Evolutionary conservation across 2,329 filamentous ascomycete species (phyloP).

Genomic region (Shiraia sp.): DNA sequence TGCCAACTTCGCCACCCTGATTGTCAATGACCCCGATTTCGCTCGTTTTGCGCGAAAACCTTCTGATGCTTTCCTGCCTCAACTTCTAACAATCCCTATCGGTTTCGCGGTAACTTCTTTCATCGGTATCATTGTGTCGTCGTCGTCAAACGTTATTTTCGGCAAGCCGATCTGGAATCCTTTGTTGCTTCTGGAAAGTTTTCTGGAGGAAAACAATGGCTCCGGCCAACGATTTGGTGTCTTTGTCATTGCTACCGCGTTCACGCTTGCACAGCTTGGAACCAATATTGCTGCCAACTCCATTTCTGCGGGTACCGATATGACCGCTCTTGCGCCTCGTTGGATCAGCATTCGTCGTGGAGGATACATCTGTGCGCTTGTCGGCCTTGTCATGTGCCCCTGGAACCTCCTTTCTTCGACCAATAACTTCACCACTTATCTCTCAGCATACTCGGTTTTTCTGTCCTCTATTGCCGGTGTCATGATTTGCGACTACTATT

Average conservation of each 20-base stretch:
- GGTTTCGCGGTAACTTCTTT: slow-evolving; percentile 72
- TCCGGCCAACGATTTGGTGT: slow-evolving; percentile 51
- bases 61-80: slow-evolving; percentile 76
- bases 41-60: slow-evolving; percentile 79
- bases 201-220: slow-evolving; percentile 47
- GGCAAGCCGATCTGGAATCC: slow-evolving; percentile 50
- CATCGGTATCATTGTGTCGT: slow-evolving; percentile 63
- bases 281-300: slow-evolving; percentile 89
- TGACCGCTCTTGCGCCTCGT: slow-evolving; percentile 78
- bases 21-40: slow-evolving; percentile 81
- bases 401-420: slow-evolving; percentile 75
- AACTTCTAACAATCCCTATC: slow-evolving; percentile 62
- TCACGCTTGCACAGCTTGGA: slow-evolving; percentile 75
- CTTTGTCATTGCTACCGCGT: slow-evolving; percentile 57
- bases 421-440: slow-evolving; percentile 88
- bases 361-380: slow-evolving; percentile 78
- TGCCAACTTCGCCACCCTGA: slow-evolving; percentile 87
- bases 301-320: slow-evolving; percentile 79
- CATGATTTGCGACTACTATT: slow-evolving; percentile 85
- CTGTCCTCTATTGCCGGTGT: slow-evolving; percentile 93
- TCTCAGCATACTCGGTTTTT: slow-evolving; percentile 91
- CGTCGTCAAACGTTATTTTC: slow-evolving; percentile 49
- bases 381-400: slow-evolving; percentile 85
- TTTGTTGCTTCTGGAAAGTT: slow-evolving; percentile 46
- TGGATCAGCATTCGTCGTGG: slow-evolving; percentile 85